Base-by-base conservation (phyloP, 352 stramenopile genomes). In the Blastocystis hominis region DNA sequence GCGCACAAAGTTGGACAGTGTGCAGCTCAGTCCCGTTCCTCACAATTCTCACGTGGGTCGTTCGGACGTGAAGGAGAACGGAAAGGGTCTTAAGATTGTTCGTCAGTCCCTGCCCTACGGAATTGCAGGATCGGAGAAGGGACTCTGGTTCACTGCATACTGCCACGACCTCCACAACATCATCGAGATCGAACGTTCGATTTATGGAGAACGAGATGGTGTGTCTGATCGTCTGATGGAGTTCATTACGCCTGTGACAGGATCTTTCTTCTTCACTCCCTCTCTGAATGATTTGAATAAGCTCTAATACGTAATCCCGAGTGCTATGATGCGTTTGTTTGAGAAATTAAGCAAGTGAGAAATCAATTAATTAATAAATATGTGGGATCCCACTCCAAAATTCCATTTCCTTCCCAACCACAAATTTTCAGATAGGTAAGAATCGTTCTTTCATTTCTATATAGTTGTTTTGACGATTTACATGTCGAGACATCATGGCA, bases 71-170 rank as follows among this genome's bases (percentile, higher is more conserved):
- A 66, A 55, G 68, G 68, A 77, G 40, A 77, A 77, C 30, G 68
- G 68, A 77, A 77, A 77, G 17, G 42, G 50, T n/a, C 20, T 77
- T 6, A 55, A 77, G 50, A 77, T 77, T 66, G 68, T 77, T 40
- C 68, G 68, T 63, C 68, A 77, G 30, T 77, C 68, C 9, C 42
- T 77, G 17, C 68, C 68, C 30, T 77, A 77, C 56, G 68, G 42
- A 9, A 61, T 34, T 63, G 24, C 50, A 10, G 42, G 42, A 15
- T 55, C 42, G 42, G 68, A 77, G 7, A 77, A 40, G 50, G 68
- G 68, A 7, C 36, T 77, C 53, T 77, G 68, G 68, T 77, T 77
- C 50, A 77, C 68, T 63, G 68, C 68, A n/a, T 77, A 77, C 30
- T 55, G 42, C 56, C 15, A n/a, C 15, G 6, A 55, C 17, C 68